A percentile compares a stretch with the other conserved stretches of the same genome.
These are phyloP conservation scores for Symbiotaphrina buchneri DNA, from an alignment of 495 filamentous ascomycete species.

Conservation along the genomic window DNA sequence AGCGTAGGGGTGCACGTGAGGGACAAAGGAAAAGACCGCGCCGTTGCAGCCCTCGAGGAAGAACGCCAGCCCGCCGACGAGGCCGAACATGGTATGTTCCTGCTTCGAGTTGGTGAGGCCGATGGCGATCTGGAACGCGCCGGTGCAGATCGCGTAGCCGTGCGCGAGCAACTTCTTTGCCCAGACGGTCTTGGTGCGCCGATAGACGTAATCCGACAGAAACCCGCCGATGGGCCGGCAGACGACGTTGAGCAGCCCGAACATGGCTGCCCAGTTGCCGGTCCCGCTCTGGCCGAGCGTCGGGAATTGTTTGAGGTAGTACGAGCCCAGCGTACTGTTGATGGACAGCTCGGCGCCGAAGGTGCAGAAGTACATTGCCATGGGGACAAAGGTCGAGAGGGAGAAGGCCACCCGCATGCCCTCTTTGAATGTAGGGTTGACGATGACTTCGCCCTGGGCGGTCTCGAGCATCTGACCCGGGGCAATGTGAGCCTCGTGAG, in stretches of 20 bases:
- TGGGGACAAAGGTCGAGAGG: constrained; percentile 41
- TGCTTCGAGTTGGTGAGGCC: constrained; percentile 37
- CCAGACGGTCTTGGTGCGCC: constrained; percentile 34
- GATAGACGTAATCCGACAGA: constrained; percentile 51
- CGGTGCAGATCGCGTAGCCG: constrained; percentile 36
- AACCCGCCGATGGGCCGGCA: constrained; percentile 57
- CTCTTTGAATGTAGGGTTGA: constrained; percentile 39
- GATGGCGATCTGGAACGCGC: constrained; percentile 46
- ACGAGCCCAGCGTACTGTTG: constrained; percentile 60
- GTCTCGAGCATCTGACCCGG: constrained; percentile 32
- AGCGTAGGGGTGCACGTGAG: constrained; percentile 60
- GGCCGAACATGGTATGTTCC: constrained; percentile 47
- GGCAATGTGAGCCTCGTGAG: constrained; percentile 25
- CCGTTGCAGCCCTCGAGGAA: constrained; percentile 76
- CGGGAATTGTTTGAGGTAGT: constrained; percentile 62
- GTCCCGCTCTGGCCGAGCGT: constrained; percentile 46
- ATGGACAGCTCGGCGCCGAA: constrained; percentile 75
- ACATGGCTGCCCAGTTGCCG: constrained; percentile 71
- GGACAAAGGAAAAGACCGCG: constrained; percentile 65
- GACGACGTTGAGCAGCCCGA: constrained; percentile 66
- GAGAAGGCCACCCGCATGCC: constrained; percentile 33
- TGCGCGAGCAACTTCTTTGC: constrained; percentile 56
- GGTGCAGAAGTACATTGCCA: constrained; percentile 58
- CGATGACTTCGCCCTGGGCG: constrained; percentile 37
- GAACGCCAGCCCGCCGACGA: constrained; percentile 50